phyloP scores from a whole-genome alignment of 2,329 filamentous ascomycete genomes.

The Fusarium musae region DNA sequence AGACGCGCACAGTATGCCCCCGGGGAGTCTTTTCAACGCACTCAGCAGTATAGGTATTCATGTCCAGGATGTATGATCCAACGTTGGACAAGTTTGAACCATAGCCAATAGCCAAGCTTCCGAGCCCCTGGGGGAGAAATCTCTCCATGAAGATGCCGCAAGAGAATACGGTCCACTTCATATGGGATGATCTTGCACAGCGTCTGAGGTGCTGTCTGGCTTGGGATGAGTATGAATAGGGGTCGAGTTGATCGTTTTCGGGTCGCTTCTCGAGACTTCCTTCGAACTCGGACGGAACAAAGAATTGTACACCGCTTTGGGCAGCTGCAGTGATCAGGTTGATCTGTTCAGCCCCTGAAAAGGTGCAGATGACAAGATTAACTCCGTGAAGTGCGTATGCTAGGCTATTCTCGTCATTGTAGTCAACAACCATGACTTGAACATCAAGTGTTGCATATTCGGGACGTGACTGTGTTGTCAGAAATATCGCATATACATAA shows the following conservation, averaged over 20 bases:
- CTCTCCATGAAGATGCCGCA: slow-evolving; percentile 82
- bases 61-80: slow-evolving; percentile 74
- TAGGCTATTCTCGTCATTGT: slow-evolving; percentile 67
- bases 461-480: slow-evolving; percentile 60
- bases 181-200: slow-evolving; percentile 59
- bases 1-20: slow-evolving; percentile 65
- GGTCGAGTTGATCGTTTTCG: slow-evolving; percentile 68
- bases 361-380: slow-evolving; percentile 80
- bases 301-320: slow-evolving; percentile 70
- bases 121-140: slow-evolving; percentile 75
- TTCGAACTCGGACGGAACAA: slow-evolving; percentile 82
- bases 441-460: slow-evolving; percentile 66
- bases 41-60: slow-evolving; percentile 67
- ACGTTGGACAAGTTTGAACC: slow-evolving; percentile 65
- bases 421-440: slow-evolving; percentile 77
- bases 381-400: slow-evolving; percentile 75
- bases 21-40: slow-evolving; percentile 66
- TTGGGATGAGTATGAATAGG: slow-evolving; percentile 59
- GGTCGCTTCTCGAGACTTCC: slow-evolving; percentile 68
- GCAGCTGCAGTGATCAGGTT: slow-evolving; percentile 78
- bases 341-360: slow-evolving; percentile 73
- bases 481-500: not conserved
- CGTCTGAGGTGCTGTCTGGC: slow-evolving; percentile 67
- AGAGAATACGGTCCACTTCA: slow-evolving; percentile 76
- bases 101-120: slow-evolving; percentile 66